These are phyloP conservation scores for Pseudocercospora musae DNA, from an alignment of 2,329 filamentous ascomycete species.

Conservation along the genomic window DNA sequence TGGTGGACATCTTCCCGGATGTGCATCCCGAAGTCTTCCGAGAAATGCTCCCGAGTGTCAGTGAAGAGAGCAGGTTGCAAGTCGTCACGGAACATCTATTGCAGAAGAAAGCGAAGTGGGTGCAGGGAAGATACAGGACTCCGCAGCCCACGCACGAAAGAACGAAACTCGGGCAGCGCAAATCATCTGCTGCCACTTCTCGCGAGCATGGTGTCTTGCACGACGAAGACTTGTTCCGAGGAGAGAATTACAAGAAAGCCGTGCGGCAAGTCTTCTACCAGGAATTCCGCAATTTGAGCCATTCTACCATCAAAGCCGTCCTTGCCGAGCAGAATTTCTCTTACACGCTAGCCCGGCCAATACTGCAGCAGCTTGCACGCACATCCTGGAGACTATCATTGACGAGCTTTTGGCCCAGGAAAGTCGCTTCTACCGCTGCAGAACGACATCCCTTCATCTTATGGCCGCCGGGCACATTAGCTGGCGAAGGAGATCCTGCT, in stretches of 20 bases:
- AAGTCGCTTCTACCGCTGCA: slow-evolving; percentile 53
- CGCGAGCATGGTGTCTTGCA: slow-evolving; percentile 41
- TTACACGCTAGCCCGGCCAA: slow-evolving; percentile 68
- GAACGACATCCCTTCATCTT: slow-evolving; percentile 58
- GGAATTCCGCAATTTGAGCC: slow-evolving; percentile 72
- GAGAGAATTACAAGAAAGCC: slow-evolving; percentile 63
- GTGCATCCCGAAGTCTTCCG: slow-evolving; percentile 79
- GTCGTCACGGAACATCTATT: slow-evolving; percentile 74
- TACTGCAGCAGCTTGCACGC: slow-evolving; percentile 64
- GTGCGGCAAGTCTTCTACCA: slow-evolving; percentile 65
- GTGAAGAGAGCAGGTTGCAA: slow-evolving; percentile 71
- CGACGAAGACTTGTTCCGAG: slow-evolving; percentile 64
- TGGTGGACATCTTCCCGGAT: slow-evolving; percentile 73
- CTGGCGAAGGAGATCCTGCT: slow-evolving; percentile 53
- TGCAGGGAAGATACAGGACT: slow-evolving; percentile 60
- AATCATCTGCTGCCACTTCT: neutral
- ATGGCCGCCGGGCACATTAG: slow-evolving; percentile 51
- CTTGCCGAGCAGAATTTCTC: slow-evolving; percentile 78
- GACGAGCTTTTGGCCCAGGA: slow-evolving; percentile 65
- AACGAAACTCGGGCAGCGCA: neutral
- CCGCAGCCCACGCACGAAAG: neutral
- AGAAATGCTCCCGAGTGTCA: slow-evolving; percentile 73
- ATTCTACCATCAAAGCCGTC: slow-evolving; percentile 72
- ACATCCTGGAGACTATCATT: slow-evolving; percentile 77
- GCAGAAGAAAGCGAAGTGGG: slow-evolving; percentile 67